Evolutionary conservation across 1,284 basidiomycete genomes (phyloP), one percentile per base, ranked within the genome.

Genomic region (Pascua sp.): DNA sequence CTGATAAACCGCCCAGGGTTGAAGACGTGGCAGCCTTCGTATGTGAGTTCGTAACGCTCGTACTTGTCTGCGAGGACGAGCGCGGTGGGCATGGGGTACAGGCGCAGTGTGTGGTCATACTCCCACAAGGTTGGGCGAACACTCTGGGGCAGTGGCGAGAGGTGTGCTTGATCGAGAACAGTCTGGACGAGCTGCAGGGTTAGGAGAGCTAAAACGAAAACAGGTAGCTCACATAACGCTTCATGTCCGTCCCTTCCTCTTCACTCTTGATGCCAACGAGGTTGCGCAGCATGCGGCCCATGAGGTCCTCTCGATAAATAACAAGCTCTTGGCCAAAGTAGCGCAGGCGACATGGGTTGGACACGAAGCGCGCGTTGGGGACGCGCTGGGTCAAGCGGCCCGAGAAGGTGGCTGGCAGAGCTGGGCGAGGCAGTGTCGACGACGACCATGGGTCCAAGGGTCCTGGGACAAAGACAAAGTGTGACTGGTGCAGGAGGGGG

Each of bases 301-400:
- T 96, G 52, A 89, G 77, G 71, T 98, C 91, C 67, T 98, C 93
- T 52, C 96, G 81, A 71, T 89, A 96, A 18, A 99, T 80, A 42
- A 98, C 94, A 46, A 98, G 86, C 77, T 99, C 96, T 71, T 98
- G 94, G 37, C 90, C 86, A 71, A 95, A 96, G 76, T 97, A 98
- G 65, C 90, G 89, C 68, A 98, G 85, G 8, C 96, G 86, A 75
- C 92, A 96, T 1, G 96, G 96, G 73, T 98, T 98, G 48, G 86
- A 89, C 0, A 86, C 86, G 68, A 98, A 89, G 66, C 89, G 85
- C 1, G 86, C 81, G 66, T 88, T 88, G 0, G 90, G 88, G 24
- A 96, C 74, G 64, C 86, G 86, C 1, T 82, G 78, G 61, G 82
- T 84, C 17, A 97, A 78, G 42, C 86, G 85, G 9, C 83, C 77